phyloP scores from a whole-genome alignment of 352 stramenopile genomes.

The Phytophthora litchii region DNA sequence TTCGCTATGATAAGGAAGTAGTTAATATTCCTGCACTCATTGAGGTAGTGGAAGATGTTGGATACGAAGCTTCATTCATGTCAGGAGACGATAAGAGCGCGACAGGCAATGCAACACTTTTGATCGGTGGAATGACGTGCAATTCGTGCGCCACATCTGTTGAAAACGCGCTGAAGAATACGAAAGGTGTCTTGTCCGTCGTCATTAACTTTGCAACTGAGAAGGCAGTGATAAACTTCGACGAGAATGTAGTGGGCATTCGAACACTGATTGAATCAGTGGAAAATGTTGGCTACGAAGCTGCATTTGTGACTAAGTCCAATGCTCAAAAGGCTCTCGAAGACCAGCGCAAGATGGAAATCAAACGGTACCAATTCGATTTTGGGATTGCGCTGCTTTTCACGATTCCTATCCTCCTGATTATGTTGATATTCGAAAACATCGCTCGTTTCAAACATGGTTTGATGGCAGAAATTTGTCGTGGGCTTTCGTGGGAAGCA shows the following conservation, averaged over 20 bases:
- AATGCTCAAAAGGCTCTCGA: constrained; percentile 74
- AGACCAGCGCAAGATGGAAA: constrained; percentile 72
- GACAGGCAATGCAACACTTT: constrained; percentile 52
- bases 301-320: constrained; percentile 35
- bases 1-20: constrained; percentile 69
- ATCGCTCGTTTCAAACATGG: constrained; percentile 50
- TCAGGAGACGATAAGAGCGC: constrained; percentile 69
- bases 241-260: constrained; percentile 65
- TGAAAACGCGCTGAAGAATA: constrained; percentile 65
- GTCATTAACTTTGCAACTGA: constrained; percentile 85
- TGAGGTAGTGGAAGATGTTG: constrained; percentile 70
- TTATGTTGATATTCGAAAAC: constrained; percentile 88
- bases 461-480: constrained; percentile 53
- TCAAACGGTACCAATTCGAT: constrained; percentile 69
- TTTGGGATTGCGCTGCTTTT: constrained; percentile 89
- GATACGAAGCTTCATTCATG: constrained; percentile 32
- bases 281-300: constrained; percentile 45
- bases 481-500: constrained; percentile 65
- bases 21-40: constrained; percentile 73
- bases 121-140: constrained; percentile 90
- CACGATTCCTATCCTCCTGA: constrained; percentile 91
- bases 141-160: constrained; percentile 89
- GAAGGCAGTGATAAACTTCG: constrained; percentile 70
- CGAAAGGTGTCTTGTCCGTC: constrained; percentile 68
- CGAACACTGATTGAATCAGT: constrained; percentile 84